phyloP scores from a whole-genome alignment of 345 rosid genomes.

The Eucalyptus decipiens region DNA sequence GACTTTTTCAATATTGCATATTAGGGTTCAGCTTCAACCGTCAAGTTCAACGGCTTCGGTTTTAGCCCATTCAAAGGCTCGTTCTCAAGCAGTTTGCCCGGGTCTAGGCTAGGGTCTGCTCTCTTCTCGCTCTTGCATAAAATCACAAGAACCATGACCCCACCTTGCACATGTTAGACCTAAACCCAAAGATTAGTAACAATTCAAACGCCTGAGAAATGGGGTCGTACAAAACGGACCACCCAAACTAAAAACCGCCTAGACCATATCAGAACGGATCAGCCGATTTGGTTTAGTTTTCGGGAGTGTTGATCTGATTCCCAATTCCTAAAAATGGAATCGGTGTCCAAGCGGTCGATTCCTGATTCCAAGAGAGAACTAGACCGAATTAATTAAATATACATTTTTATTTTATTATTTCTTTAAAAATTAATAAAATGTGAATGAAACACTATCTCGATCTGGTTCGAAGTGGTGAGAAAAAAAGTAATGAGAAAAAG shows the following conservation, averaged over 20 bases:
- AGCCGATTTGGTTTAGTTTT: too few species aligned
- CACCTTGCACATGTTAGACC: not conserved
- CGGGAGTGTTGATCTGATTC: too few species aligned
- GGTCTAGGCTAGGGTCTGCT: not conserved
- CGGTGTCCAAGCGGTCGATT: fast-evolving
- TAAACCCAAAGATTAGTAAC: not conserved
- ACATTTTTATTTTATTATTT: too few species aligned
- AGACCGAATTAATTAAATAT: too few species aligned
- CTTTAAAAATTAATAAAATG: too few species aligned
- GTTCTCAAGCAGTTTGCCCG: not conserved
- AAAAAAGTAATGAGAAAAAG: too few species aligned
- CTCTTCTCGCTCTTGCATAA: not conserved
- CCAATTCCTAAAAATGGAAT: too few species aligned
- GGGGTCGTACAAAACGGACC: too few species aligned
- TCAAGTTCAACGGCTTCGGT: not conserved
- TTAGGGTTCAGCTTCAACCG: not conserved
- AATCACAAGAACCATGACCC: not conserved
- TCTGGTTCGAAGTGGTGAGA: too few species aligned
- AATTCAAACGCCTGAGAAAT: not conserved
- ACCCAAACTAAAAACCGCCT: too few species aligned
- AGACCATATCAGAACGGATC: too few species aligned
- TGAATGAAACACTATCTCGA: too few species aligned
- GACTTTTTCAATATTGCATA: not conserved
- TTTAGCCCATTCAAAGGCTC: not conserved
- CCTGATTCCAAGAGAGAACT: fast-evolving